Conservation (phyloP, 768 basidiomycete genomes). For the Hericium erinaceus region DNA sequence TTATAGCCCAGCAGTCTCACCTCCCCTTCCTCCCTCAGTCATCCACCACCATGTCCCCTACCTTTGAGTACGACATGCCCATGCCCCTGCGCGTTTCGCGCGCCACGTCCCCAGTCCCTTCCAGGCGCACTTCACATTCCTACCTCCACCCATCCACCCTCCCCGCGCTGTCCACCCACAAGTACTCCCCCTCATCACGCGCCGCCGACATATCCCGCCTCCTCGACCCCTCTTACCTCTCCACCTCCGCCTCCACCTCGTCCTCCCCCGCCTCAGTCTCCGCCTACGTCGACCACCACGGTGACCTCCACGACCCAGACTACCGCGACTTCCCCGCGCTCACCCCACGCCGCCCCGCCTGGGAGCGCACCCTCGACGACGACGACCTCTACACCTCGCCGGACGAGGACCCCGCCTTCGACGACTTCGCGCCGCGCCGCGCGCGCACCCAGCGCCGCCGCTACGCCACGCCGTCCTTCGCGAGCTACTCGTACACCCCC, state of each 20-base stretch:
- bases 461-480: slow-evolving; percentile 8
- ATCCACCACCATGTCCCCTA: slow-evolving; percentile 8
- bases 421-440: not conserved
- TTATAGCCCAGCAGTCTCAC: too few relatives aligned
- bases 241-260: slow-evolving; percentile 23
- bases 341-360: slow-evolving; percentile 21
- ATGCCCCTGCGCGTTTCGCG: slow-evolving; percentile 6
- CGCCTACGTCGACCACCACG: slow-evolving; percentile 47
- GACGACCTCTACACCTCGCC: slow-evolving; percentile 4
- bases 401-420: slow-evolving; percentile 2
- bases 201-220: slow-evolving; percentile 50
- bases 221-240: slow-evolving; percentile 54
- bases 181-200: slow-evolving; percentile 16
- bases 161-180: slow-evolving; percentile 52
- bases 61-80: slow-evolving; percentile 15
- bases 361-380: slow-evolving; percentile 26
- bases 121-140: slow-evolving; percentile 10
- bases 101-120: slow-evolving; percentile 27
- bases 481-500: slow-evolving; percentile 3
- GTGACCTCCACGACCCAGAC: slow-evolving; percentile 60
- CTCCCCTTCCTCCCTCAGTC: not conserved
- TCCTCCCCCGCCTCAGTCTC: slow-evolving; percentile 24
- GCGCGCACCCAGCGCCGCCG: slow-evolving; percentile 8
- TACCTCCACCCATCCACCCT: slow-evolving; percentile 44
- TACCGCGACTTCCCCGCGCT: slow-evolving; percentile 52